These are phyloP conservation scores for Wallacemonas rigidus DNA, from an alignment of 208 protist species.

Conservation along the genomic window DNA sequence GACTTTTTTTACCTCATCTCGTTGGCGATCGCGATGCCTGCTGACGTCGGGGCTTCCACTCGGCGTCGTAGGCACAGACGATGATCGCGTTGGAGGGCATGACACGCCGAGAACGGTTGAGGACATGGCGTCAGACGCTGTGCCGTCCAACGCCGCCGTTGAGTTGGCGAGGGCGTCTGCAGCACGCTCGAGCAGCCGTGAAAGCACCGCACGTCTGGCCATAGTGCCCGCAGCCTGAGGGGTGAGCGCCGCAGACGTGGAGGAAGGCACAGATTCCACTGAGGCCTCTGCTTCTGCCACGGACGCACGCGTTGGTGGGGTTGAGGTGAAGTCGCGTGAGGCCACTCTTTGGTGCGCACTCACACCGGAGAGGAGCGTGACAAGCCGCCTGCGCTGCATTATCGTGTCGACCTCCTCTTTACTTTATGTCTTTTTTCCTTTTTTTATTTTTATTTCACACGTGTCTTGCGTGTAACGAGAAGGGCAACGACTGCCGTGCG, in stretches of 20 bases:
- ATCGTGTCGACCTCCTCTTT: neutral
- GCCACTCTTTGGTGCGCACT: neutral
- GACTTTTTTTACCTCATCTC: neutral
- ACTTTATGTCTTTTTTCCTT: neutral
- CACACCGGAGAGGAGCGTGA: neutral
- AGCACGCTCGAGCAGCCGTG: slow-evolving; percentile 9
- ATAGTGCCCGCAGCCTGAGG: neutral
- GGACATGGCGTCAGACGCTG: neutral
- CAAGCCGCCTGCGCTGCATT: slow-evolving; percentile 1
- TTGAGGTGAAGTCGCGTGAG: neutral
- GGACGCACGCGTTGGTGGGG: too few species aligned
- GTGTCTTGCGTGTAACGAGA: neutral
- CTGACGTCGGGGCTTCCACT: too few species aligned
- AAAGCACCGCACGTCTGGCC: neutral
- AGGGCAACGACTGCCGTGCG: neutral
- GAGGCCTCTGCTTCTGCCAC: too few species aligned
- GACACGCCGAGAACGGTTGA: neutral
- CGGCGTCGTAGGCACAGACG: too few species aligned
- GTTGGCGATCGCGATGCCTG: too few species aligned
- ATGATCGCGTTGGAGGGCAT: neutral
- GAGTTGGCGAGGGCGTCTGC: neutral
- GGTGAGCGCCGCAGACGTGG: too few species aligned
- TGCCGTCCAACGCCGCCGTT: neutral
- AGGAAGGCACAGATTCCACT: too few species aligned
- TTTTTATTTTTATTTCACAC: neutral